Percentiles rank a stretch among this genome's conserved stretches.
These are phyloP conservation scores for Oxyria digyna DNA, from an alignment of 148 eudicot genomes.

Conservation along the genomic window DNA sequence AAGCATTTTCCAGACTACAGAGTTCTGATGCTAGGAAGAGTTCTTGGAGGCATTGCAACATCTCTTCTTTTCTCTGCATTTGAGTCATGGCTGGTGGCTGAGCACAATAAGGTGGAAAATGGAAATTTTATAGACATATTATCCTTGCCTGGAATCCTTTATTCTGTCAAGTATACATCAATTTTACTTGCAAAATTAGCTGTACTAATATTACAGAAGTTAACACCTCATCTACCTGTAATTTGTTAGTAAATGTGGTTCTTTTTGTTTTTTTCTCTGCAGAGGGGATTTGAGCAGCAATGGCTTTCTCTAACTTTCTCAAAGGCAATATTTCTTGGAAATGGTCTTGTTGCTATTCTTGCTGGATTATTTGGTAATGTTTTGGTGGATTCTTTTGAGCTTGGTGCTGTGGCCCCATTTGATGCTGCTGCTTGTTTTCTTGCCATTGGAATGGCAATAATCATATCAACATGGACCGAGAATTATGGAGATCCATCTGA, in stretches of 20 bases:
- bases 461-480: conserved; percentile 84
- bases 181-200: not conserved
- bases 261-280: conserved; percentile 15
- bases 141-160: not conserved
- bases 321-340: conserved; percentile 91
- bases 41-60: conserved; percentile 94
- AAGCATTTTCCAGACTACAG: conserved; percentile 93
- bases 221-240: not conserved
- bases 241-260: not conserved
- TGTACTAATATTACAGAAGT: not conserved
- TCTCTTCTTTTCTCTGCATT: conserved; percentile 89
- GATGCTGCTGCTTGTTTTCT: conserved; percentile 93
- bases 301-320: conserved; percentile 94
- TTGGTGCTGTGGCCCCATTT: conserved; percentile 96
- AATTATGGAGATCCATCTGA: conserved; percentile 96
- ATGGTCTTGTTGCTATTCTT: conserved; percentile 83
- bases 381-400: conserved; percentile 57
- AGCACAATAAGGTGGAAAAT: conserved; percentile 73
- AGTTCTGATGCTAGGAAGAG: conserved; percentile 80
- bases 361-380: conserved; percentile 82
- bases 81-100: conserved; percentile 98
- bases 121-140: not conserved
- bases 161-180: not conserved
- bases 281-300: conserved; percentile 90
- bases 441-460: conserved; percentile 92